A percentile compares a stretch with the other conserved stretches of the same genome.
These are phyloP conservation scores for Sporothrix luriei DNA, from an alignment of 2,329 filamentous ascomycete species.

Conservation along the genomic window DNA sequence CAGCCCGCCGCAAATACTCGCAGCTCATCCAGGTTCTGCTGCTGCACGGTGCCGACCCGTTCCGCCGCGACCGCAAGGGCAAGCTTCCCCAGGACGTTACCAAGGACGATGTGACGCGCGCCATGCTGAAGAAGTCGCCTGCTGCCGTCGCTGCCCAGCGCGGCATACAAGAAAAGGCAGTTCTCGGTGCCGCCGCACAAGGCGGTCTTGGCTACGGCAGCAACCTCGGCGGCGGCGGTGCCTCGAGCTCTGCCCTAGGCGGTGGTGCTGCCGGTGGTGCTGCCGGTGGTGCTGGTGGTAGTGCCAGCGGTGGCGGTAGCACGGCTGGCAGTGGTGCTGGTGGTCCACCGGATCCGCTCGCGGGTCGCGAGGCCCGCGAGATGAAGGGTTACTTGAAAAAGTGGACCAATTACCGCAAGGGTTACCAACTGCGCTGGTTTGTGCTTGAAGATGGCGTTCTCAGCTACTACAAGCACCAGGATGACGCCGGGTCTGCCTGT, in stretches of 20 bases:
- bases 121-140: conserved; percentile 90
- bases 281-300: conserved; percentile 1
- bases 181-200: conserved; percentile 74
- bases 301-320: not conserved
- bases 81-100: conserved; percentile 96
- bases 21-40: conserved; percentile 87
- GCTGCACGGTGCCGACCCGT: conserved; percentile 93
- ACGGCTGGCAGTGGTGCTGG: conserved; percentile 18
- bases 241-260: conserved; percentile 3
- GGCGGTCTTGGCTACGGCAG: conserved; percentile 43
- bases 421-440: conserved; percentile 97
- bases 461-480: conserved; percentile 99
- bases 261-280: conserved; percentile 6
- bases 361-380: conserved; percentile 84
- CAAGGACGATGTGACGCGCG: conserved; percentile 85
- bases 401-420: conserved; percentile 98
- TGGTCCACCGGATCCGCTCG: conserved; percentile 55
- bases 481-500: conserved; percentile 93
- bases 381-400: conserved; percentile 99
- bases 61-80: conserved; percentile 90
- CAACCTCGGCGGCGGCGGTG: not conserved
- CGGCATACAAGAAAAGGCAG: conserved; percentile 95
- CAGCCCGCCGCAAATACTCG: conserved; percentile 81
- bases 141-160: conserved; percentile 92
- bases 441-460: conserved; percentile 95